Percentiles rank a stretch among this genome's conserved stretches.
phyloP scores from a whole-genome alignment of 2,329 filamentous ascomycete species.

The Didymella pinodella region DNA sequence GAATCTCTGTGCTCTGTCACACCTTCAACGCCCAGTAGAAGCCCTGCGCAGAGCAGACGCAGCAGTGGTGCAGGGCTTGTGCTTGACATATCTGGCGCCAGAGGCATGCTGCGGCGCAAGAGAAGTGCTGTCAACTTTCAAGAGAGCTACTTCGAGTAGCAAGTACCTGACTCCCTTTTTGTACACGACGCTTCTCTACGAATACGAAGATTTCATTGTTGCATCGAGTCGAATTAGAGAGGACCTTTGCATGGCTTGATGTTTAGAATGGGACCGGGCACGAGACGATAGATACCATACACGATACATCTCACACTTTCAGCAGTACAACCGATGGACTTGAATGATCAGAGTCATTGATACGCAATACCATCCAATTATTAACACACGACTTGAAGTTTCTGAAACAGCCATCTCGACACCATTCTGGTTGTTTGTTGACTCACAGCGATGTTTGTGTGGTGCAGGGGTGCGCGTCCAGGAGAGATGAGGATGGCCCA shows the following conservation, averaged over 20 bases:
- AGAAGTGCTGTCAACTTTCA: constrained; percentile 16
- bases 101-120: constrained; percentile 42
- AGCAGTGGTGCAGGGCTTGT: constrained; percentile 26
- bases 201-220: background rate
- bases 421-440: background rate
- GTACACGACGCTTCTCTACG: background rate
- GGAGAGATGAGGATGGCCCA: constrained; percentile 10
- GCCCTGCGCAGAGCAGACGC: constrained; percentile 28
- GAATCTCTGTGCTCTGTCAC: constrained; percentile 17
- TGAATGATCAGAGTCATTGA: background rate
- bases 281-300: background rate
- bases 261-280: background rate
- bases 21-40: constrained; percentile 17
- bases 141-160: constrained; percentile 7
- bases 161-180: background rate
- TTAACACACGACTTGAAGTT: no score
- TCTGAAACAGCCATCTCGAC: background rate
- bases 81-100: constrained; percentile 43
- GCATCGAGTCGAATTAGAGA: background rate
- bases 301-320: background rate
- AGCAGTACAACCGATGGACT: background rate
- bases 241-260: background rate
- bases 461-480: constrained; percentile 11
- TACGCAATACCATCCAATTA: background rate
- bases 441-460: background rate